Evolutionary conservation across 352 stramenopile species (phyloP).

Genomic region (Globisporangium abappressorium): DNA sequence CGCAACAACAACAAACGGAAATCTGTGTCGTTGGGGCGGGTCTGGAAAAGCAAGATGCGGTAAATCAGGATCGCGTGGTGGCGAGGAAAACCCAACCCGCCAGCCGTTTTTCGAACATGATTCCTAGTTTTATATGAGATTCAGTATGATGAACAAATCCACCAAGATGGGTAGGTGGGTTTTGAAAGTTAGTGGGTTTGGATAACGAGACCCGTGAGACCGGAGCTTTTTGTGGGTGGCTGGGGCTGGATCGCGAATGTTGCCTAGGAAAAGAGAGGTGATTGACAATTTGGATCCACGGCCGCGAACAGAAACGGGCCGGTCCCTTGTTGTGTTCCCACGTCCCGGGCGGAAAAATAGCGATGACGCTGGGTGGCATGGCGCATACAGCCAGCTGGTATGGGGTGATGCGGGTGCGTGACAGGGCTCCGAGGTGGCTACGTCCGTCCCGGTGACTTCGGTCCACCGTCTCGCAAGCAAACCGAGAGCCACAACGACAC

Average conservation of each 20-base stretch:
- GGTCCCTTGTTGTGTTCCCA: neutral
- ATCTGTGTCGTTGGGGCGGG: neutral
- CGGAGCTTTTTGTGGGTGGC: neutral
- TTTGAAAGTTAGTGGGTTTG: neutral
- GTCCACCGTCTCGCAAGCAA: slow-evolving; percentile 5
- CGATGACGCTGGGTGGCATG: slow-evolving; percentile 14
- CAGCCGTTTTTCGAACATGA: neutral
- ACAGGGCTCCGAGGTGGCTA: slow-evolving; percentile 4
- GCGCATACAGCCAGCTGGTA: slow-evolving; percentile 12
- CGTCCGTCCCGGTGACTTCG: slow-evolving; percentile 4
- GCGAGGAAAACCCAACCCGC: neutral
- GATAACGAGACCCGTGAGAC: neutral
- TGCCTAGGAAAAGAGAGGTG: neutral
- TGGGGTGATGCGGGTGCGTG: neutral
- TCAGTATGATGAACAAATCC: neutral
- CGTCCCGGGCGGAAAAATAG: neutral
- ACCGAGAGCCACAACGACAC: neutral
- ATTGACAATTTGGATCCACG: slow-evolving; percentile 7
- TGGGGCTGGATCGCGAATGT: neutral
- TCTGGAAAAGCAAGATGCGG: neutral
- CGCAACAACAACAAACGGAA: neutral
- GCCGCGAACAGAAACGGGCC: neutral
- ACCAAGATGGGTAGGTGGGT: slow-evolving; percentile 3
- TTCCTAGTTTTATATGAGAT: neutral
- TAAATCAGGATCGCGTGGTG: neutral